Evolutionary conservation across 202 grass and related monocot species (phyloP), one percentile per base, ranked within the genome.

Genomic region (Saccharum hybrid): DNA sequence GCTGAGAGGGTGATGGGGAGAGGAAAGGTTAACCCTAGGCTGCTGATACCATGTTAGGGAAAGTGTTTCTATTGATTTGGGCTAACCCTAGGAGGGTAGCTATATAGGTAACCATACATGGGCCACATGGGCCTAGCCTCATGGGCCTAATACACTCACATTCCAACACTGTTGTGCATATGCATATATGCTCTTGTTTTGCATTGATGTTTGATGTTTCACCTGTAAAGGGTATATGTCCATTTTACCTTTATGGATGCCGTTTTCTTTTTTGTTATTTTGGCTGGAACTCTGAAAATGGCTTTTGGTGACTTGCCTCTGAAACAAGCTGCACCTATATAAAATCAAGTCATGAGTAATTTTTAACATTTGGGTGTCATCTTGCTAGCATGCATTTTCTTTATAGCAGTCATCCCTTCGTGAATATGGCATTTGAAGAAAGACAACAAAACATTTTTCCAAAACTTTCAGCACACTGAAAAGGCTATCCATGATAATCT

Each of bases 401-500:
- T 70, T 52, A 42, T 30, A 74, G 31, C 8, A 8, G 13, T 49
- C 19, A 36, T 36, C 63, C 30, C 1, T 49, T 46, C 1, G 30
- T 64, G 43, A 49, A 45, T 16, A 31, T 74, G 40, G 18, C 60
- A 52, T 65, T 66, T 54, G n/a, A 66, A 81, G 49, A 71, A 67
- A 15, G 16, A 66, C 8, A 66, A 42, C 13, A 21, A 74, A 49
- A 8, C 40, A 64, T 54, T 26, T 57, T 10, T 48, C 37, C 15
- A 46, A 76, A 31, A 43, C 1, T 23, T 68, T 31, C 1, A 33
- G 48, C 23, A 67, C 10, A 19, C 46, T 64, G 18, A 68, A 63
- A 77, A 71, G 28, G 13, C n/a, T 71, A 31, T 81, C 13, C 71
- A 46, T 81, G 62, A 60, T 86, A 82, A 72, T 74, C 14, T 68